These are phyloP conservation scores for Geotrichum candidum DNA, from an alignment of 1,139 yeast genomes.

Conservation along the genomic window DNA sequence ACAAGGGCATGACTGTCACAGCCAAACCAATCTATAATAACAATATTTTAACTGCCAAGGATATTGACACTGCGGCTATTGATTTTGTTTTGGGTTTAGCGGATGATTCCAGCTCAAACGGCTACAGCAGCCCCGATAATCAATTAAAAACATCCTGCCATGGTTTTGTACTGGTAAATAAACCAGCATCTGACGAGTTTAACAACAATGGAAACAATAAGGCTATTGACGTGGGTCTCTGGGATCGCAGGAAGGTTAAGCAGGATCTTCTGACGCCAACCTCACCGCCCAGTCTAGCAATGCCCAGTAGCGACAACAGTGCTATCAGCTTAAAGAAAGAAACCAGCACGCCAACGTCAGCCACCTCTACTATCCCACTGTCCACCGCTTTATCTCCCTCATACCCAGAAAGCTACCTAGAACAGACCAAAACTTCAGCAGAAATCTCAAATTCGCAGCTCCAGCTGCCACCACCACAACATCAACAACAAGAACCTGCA, in stretches of 20 bases:
- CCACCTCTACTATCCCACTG: background rate
- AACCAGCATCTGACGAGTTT: background rate
- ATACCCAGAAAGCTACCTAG: background rate
- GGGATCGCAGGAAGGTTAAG: background rate
- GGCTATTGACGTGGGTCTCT: background rate
- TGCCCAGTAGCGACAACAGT: background rate
- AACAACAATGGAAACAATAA: background rate
- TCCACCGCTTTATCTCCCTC: background rate
- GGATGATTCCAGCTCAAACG: background rate
- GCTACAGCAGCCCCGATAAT: background rate
- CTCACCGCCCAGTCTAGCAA: background rate
- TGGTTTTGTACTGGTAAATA: background rate
- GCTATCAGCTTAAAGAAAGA: background rate
- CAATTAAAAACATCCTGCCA: background rate
- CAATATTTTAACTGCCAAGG: background rate
- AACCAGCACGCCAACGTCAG: background rate
- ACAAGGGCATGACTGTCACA: background rate
- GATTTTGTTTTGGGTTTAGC: background rate
- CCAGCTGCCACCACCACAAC: background rate
- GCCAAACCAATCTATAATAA: constrained; percentile 2
- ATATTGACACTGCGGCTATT: background rate
- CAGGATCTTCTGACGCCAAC: background rate
- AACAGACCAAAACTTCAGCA: background rate
- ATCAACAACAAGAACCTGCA: background rate
- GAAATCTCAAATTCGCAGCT: background rate